Evolutionary conservation across 169 alveolate species (phyloP).

Genomic region (Eimeria zaria): DNA sequence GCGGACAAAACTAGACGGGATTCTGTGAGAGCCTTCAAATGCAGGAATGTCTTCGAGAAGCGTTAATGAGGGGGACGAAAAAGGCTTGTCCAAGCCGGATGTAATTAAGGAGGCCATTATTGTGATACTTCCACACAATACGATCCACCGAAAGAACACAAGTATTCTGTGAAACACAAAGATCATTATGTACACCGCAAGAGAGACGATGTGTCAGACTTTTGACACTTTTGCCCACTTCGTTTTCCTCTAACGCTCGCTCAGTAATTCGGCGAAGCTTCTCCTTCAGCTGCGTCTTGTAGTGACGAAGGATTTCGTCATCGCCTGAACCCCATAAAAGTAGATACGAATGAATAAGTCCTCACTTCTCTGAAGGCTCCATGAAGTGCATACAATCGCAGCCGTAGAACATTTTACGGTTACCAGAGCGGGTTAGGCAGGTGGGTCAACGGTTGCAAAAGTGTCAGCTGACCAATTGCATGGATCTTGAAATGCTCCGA

Average conservation of each 20-base stretch:
- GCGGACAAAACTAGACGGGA: not conserved
- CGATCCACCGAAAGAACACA: not conserved
- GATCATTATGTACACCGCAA: not conserved
- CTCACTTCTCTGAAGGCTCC: not conserved
- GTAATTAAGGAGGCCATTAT: not conserved
- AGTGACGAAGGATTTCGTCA: constrained; percentile 71
- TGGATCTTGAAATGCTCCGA: constrained; percentile 75
- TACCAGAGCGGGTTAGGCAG: not conserved
- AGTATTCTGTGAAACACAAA: not conserved
- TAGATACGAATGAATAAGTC: not conserved
- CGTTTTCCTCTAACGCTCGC: constrained; percentile 81
- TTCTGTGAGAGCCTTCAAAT: not conserved
- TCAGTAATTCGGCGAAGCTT: constrained; percentile 81
- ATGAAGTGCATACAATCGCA: not conserved
- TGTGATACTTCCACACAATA: not conserved
- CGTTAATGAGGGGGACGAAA: not conserved
- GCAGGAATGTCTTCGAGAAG: not conserved
- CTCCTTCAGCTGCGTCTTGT: constrained; percentile 79
- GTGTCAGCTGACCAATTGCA: constrained; percentile 56
- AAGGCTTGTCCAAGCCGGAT: not conserved
- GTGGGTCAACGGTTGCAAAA: not conserved
- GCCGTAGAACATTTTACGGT: not conserved
- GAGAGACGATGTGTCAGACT: not conserved
- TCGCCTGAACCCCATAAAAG: constrained; percentile 62
- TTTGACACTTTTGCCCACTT: not conserved